Conservation (phyloP, 2,329 filamentous ascomycete genomes). For the Cordyceps tenuipes region DNA sequence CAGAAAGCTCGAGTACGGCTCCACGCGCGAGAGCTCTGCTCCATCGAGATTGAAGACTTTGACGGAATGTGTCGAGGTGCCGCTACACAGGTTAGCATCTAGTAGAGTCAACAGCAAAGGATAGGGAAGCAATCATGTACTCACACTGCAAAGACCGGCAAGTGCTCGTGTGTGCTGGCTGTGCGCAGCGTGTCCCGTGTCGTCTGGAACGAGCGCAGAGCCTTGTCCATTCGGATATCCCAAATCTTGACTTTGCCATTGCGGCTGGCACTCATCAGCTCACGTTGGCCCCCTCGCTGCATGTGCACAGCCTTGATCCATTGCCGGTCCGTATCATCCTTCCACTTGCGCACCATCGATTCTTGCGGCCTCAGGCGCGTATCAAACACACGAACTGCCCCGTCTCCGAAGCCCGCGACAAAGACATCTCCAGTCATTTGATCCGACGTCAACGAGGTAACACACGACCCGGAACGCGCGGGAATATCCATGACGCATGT, state of each 20-base stretch:
- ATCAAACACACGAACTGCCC: slow-evolving; percentile 89
- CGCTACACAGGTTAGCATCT: slow-evolving; percentile 41
- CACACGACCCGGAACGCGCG: slow-evolving; percentile 87
- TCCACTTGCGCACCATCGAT: slow-evolving; percentile 94
- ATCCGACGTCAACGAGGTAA: slow-evolving; percentile 91
- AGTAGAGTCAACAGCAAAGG: neutral
- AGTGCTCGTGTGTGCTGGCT: slow-evolving; percentile 88
- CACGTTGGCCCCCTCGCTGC: slow-evolving; percentile 87
- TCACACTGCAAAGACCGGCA: slow-evolving; percentile 91
- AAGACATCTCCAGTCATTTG: slow-evolving; percentile 97
- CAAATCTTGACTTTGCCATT: slow-evolving; percentile 93
- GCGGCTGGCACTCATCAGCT: slow-evolving; percentile 81
- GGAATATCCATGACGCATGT: slow-evolving; percentile 90
- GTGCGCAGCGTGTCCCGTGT: slow-evolving; percentile 74
- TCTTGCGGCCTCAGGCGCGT: slow-evolving; percentile 75
- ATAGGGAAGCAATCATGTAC: slow-evolving; percentile 30
- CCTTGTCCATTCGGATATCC: slow-evolving; percentile 84
- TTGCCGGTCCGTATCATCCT: slow-evolving; percentile 73
- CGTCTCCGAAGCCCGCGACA: slow-evolving; percentile 92
- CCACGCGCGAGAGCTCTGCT: slow-evolving; percentile 68
- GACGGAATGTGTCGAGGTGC: slow-evolving; percentile 78
- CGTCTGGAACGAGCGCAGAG: slow-evolving; percentile 64
- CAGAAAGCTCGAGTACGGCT: slow-evolving; percentile 85
- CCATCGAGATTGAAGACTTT: slow-evolving; percentile 90
- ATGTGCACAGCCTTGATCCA: slow-evolving; percentile 97